A percentile compares a stretch with the other conserved stretches of the same genome.
phyloP scores from a whole-genome alignment of 2,329 filamentous ascomycete species.

The Dryadomyces quercus-mongolicae region DNA sequence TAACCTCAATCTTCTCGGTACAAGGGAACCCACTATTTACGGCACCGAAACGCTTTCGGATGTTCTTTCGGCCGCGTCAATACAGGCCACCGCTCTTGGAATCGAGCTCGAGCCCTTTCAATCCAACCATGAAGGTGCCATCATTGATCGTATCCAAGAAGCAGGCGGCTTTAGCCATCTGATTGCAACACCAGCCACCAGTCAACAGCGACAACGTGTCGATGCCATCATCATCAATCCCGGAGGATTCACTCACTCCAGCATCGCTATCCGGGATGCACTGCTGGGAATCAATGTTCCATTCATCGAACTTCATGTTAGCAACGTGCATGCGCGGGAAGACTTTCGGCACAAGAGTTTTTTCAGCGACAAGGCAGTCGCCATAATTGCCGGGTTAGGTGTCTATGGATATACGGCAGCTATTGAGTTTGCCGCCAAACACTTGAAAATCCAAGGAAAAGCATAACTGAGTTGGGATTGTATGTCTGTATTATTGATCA shows the following conservation, averaged over 20 bases:
- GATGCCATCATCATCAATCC: constrained; percentile 67
- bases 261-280: constrained; percentile 64
- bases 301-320: constrained; percentile 68
- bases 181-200: not conserved
- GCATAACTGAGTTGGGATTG: constrained; percentile 5
- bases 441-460: constrained; percentile 27
- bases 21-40: constrained; percentile 62
- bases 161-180: constrained; percentile 2
- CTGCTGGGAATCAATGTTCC: constrained; percentile 56
- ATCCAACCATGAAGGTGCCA: constrained; percentile 66
- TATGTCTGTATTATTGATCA: no score
- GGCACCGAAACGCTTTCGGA: constrained; percentile 56
- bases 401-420: constrained; percentile 49
- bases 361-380: constrained; percentile 63
- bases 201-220: constrained; percentile 15
- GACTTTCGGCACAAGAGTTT: constrained; percentile 57
- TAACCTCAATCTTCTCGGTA: constrained; percentile 70
- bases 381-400: constrained; percentile 59
- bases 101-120: constrained; percentile 49
- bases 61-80: constrained; percentile 36
- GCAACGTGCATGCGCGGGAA: constrained; percentile 63
- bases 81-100: constrained; percentile 36
- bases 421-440: constrained; percentile 38
- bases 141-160: constrained; percentile 59
- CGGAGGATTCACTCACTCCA: constrained; percentile 64